Percentiles rank a stretch among this genome's conserved stretches.
phyloP scores from a whole-genome alignment of 176 grass and related monocot species.

The Carex scoparia region DNA sequence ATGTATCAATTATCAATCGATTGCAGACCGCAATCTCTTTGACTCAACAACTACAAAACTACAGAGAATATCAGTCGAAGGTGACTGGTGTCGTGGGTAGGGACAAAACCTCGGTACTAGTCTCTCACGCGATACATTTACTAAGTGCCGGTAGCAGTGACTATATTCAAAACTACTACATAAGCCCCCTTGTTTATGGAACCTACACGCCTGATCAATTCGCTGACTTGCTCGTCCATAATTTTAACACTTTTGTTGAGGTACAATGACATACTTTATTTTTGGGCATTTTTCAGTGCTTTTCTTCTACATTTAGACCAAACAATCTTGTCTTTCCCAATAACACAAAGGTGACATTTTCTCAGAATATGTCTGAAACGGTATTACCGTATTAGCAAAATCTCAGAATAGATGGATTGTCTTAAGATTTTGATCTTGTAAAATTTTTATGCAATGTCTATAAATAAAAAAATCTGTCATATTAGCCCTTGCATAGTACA shows the following conservation, averaged over 20 bases:
- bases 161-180: constrained; percentile 98
- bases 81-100: constrained; percentile 44
- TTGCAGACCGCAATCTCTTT: constrained; percentile 68
- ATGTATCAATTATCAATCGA: background rate
- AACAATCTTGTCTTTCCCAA: background rate
- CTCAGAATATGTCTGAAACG: background rate
- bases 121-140: constrained; percentile 62
- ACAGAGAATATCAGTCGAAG: constrained; percentile 74
- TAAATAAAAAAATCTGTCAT: too few relatives aligned
- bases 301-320: background rate
- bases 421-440: too few relatives aligned
- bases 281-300: background rate
- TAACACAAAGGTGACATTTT: background rate
- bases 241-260: constrained; percentile 69
- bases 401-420: too few relatives aligned
- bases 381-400: background rate
- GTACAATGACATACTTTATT: constrained; percentile 21
- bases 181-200: constrained; percentile 53
- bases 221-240: constrained; percentile 57
- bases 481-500: background rate
- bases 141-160: constrained; percentile 89
- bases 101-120: constrained; percentile 40
- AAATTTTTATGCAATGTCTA: too few relatives aligned
- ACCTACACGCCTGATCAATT: constrained; percentile 74
- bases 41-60: constrained; percentile 57